phyloP scores from a whole-genome alignment of 768 basidiomycete genomes.

The Boletus eberwhitei region DNA sequence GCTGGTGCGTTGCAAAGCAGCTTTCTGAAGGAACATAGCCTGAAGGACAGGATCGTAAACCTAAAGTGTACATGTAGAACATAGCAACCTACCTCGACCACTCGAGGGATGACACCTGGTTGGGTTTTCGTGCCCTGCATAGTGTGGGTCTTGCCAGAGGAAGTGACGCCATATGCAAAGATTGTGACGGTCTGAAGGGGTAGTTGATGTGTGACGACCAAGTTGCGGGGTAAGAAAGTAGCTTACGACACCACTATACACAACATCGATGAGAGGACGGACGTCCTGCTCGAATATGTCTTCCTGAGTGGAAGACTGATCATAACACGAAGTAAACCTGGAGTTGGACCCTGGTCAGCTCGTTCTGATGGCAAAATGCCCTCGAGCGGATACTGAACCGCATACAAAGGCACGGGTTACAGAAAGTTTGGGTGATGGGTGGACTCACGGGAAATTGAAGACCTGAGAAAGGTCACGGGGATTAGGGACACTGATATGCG shows the following conservation, averaged over 20 bases:
- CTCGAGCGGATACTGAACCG: constrained; percentile 1
- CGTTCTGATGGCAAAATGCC: not conserved
- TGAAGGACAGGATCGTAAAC: constrained; percentile 19
- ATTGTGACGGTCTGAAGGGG: constrained; percentile 70
- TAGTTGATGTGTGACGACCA: not conserved
- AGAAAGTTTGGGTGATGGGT: not conserved
- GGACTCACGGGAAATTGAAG: constrained; percentile 73
- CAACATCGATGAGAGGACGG: constrained; percentile 71
- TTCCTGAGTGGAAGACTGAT: constrained; percentile 63
- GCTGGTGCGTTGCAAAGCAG: constrained; percentile 36
- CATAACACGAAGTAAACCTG: constrained; percentile 78
- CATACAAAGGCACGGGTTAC: not conserved
- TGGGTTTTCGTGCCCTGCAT: constrained; percentile 78
- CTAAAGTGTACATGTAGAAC: not conserved
- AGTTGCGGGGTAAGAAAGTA: not conserved
- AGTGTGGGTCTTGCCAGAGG: constrained; percentile 88
- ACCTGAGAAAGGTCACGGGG: constrained; percentile 64
- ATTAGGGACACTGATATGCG: constrained; percentile 63
- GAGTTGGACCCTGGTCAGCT: not conserved
- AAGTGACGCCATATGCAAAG: constrained; percentile 89
- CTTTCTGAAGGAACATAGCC: constrained; percentile 57
- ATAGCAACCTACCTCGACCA: constrained; percentile 55
- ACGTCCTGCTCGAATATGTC: constrained; percentile 78
- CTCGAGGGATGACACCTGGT: constrained; percentile 84
- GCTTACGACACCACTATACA: constrained; percentile 72